These are phyloP conservation scores for Glycyrrhiza uralensis DNA, from an alignment of 306 rosid genomes.

Conservation along the genomic window DNA sequence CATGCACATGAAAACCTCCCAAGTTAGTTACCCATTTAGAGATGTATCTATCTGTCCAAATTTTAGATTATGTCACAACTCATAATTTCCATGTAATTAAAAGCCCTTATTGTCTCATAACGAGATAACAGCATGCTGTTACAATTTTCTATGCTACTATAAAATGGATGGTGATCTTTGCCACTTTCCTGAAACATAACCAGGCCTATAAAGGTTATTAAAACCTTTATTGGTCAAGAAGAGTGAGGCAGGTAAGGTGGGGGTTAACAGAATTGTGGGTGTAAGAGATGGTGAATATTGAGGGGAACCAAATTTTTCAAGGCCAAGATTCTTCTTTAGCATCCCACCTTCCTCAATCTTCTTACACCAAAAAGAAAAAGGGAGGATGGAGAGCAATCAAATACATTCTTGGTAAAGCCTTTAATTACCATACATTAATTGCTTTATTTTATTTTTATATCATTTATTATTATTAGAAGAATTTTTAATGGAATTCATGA, in stretches of 20 bases:
- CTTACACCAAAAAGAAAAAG: constrained; percentile 6
- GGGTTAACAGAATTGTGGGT: background rate
- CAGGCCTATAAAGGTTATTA: background rate
- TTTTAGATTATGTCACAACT: background rate
- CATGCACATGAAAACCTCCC: background rate
- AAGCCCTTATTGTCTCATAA: no score
- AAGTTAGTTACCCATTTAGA: background rate
- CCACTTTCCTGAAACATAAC: background rate
- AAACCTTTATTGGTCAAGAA: background rate
- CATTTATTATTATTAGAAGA: background rate
- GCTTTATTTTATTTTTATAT: background rate
- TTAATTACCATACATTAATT: background rate
- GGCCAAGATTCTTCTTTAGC: constrained; percentile 5
- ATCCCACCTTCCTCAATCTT: constrained; percentile 18
- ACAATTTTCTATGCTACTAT: background rate
- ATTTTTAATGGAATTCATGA: background rate
- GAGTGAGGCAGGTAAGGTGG: background rate
- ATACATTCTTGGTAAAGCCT: constrained; percentile 45
- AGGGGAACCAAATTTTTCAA: constrained; percentile 9
- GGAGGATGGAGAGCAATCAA: constrained; percentile 57
- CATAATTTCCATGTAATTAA: background rate
- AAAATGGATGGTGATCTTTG: constrained; percentile 46
- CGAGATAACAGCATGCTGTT: no score
- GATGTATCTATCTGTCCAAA: background rate
- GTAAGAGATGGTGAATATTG: constrained; percentile 14